Base-by-base conservation (phyloP, 371 early-diverging fungal genomes). In the Mortierella sp. region DNA sequence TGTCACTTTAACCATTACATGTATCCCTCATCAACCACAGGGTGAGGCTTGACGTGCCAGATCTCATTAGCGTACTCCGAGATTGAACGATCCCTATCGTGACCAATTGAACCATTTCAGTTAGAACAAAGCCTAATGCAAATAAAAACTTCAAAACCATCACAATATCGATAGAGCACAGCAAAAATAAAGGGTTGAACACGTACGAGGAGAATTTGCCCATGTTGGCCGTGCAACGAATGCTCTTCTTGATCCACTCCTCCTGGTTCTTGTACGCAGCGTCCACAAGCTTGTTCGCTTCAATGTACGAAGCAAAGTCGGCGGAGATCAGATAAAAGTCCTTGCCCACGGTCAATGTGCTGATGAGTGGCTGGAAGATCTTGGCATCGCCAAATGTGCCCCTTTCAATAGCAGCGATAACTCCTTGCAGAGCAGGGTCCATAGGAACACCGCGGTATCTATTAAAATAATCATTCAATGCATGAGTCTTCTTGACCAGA, bases 271-370 rank as follows among this genome's bases (percentile, higher is more conserved):
- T 84, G 83, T 89, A 96, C 2, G 90, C 88, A 21, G 71, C 84
- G 70, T 96, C 96, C 48, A 93, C 91, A 16, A 82, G 78, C 47
- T 83, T 83, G 74, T 93, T 91, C 5, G 94, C 87, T 54, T 89
- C 82, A 42, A 96, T 81, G 62, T 65, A 96, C 27, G 92, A 84
- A 3, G 86, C 85, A 80, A 96, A 96, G 76, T 96, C 97, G 12
- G 88, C 89, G 28, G 92, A 91, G 42, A 96, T 81, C 50, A 96
- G 74, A 71, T 96, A 96, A 63, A 89, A 92, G 79, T 96, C 97
- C 78, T 89, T 89, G 60, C 94, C 93, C 60, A 85, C 82, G 21
- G 91, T 88, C 46, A 96, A 65, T 16, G 95, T 92, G 61, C 90
- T 89, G 58, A 93, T 83, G 50, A 93, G 72, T 38, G 93, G 89